Percentiles rank a stretch among this genome's conserved stretches.
Conservation (phyloP, 2,329 filamentous ascomycete species). For the Curvularia sp. region DNA sequence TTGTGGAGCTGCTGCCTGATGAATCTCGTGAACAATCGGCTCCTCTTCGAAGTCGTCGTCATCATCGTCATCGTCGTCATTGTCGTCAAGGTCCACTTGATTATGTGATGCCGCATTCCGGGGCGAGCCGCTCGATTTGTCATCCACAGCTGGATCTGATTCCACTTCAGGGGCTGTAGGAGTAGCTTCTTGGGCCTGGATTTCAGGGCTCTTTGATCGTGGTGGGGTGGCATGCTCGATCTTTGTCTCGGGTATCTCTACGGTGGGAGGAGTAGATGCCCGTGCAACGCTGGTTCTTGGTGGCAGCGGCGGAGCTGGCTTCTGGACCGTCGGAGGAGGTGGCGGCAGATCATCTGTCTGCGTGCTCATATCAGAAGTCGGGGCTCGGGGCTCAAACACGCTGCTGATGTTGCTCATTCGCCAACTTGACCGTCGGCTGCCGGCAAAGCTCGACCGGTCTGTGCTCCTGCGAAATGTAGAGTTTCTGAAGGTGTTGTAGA, state of each 20-base stretch:
- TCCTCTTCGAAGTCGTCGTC: slow-evolving; percentile 63
- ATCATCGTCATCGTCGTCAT: slow-evolving; percentile 55
- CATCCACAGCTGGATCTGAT: slow-evolving; percentile 1
- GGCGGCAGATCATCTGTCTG: slow-evolving; percentile 31
- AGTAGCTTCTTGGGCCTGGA: slow-evolving; percentile 15
- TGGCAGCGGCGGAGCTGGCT: slow-evolving; percentile 34
- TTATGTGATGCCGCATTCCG: slow-evolving; percentile 13
- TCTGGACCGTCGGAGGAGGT: slow-evolving; percentile 32
- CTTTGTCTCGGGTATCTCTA: slow-evolving; percentile 48
- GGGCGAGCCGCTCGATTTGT: slow-evolving; percentile 14
- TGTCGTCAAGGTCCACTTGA: slow-evolving; percentile 58
- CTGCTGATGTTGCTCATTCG: slow-evolving; percentile 72
- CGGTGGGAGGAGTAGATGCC: slow-evolving; percentile 36
- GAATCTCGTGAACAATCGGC: slow-evolving; percentile 73
- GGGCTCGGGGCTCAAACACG: slow-evolving; percentile 64
- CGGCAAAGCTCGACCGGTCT: slow-evolving; percentile 68
- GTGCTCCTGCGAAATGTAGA: slow-evolving; percentile 71
- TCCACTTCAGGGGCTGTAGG: slow-evolving; percentile 6
- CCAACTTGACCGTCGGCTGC: slow-evolving; percentile 71
- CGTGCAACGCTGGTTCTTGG: slow-evolving; percentile 30
- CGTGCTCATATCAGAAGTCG: slow-evolving; percentile 56
- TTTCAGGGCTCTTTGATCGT: slow-evolving; percentile 16
- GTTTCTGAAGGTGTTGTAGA: slow-evolving; percentile 65
- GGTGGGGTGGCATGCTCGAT: slow-evolving; percentile 29
- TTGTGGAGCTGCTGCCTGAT: slow-evolving; percentile 68